These are phyloP conservation scores for Aegilops tauschii DNA, from an alignment of 176 grass and related monocot genomes.

Conservation along the genomic window DNA sequence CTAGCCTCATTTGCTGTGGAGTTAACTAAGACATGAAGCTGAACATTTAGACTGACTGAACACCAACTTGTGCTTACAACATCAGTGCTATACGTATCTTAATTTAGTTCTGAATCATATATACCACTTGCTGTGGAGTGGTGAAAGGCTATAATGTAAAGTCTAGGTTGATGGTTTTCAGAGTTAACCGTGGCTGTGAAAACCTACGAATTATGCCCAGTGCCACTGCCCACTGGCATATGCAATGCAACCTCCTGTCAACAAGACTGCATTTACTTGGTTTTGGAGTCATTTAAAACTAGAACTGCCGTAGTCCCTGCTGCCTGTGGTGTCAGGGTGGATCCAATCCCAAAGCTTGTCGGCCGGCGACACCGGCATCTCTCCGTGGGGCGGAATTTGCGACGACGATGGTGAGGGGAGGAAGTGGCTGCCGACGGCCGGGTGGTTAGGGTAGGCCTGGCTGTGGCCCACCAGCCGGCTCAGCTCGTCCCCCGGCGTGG, in stretches of 20 bases:
- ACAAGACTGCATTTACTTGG: constrained; percentile 8
- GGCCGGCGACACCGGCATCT: constrained; percentile 31
- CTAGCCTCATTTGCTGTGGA: not conserved
- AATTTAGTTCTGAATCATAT: constrained; percentile 17
- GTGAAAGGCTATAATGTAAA: constrained; percentile 22
- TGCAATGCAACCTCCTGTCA: constrained; percentile 13
- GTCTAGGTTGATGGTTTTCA: constrained; percentile 35
- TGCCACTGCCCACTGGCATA: not conserved
- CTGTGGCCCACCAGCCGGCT: constrained; percentile 55
- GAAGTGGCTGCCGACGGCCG: constrained; percentile 30
- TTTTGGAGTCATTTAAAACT: constrained; percentile 57
- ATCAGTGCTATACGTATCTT: constrained; percentile 19
- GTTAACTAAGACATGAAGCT: not conserved
- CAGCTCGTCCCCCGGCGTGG: constrained; percentile 55
- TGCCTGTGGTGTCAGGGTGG: constrained; percentile 40
- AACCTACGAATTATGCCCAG: not conserved
- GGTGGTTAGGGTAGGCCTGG: constrained; percentile 51
- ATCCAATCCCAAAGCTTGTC: constrained; percentile 98
- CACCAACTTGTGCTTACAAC: constrained; percentile 3
- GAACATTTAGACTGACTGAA: not conserved
- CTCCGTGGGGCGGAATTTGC: constrained; percentile 26
- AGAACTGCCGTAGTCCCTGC: constrained; percentile 47
- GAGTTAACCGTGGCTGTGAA: constrained; percentile 20
- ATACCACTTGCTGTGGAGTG: constrained; percentile 8
- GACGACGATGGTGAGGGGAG: constrained; percentile 18